A percentile compares a stretch with the other conserved stretches of the same genome.
Conservation (phyloP, 768 basidiomycete genomes). For the Mycena vitilis region DNA sequence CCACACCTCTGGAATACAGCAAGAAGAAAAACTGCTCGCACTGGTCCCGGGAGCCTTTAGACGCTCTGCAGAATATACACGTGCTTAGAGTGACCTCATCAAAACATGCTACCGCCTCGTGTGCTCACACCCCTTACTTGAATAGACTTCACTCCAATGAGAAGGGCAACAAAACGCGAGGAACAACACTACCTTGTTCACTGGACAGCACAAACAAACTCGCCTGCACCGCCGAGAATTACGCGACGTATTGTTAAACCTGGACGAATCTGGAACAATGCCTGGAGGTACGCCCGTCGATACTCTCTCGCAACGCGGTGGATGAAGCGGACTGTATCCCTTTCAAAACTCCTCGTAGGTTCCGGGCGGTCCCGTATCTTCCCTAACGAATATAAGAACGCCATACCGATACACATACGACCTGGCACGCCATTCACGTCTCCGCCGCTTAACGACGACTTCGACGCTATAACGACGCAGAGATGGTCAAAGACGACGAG, state of each 20-base stretch:
- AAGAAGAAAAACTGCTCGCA: neutral
- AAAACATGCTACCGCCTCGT: slow-evolving; percentile 36
- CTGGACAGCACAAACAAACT: slow-evolving; percentile 20
- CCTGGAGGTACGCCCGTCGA: slow-evolving; percentile 15
- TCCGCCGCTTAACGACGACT: slow-evolving; percentile 54
- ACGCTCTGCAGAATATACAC: slow-evolving; percentile 22
- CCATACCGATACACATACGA: slow-evolving; percentile 50
- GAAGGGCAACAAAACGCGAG: slow-evolving; percentile 14
- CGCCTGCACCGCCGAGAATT: slow-evolving; percentile 14
- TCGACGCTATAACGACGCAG: slow-evolving; percentile 48
- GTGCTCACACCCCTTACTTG: slow-evolving; percentile 28
- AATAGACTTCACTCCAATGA: slow-evolving; percentile 34
- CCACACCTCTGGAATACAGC: neutral
- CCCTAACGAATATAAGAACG: slow-evolving; percentile 48
- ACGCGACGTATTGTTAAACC: slow-evolving; percentile 17
- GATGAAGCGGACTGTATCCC: slow-evolving; percentile 6
- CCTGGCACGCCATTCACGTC: slow-evolving; percentile 53
- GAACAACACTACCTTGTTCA: slow-evolving; percentile 3
- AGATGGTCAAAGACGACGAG: slow-evolving; percentile 27
- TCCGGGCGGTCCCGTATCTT: slow-evolving; percentile 54
- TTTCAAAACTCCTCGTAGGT: slow-evolving; percentile 39
- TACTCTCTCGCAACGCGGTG: neutral
- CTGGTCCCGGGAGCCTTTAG: neutral
- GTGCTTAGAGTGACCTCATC: slow-evolving; percentile 32
- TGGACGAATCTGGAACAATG: slow-evolving; percentile 31